Evolutionary conservation across 2,329 filamentous ascomycete species (phyloP).

Genomic region (Ciborinia camelliae): DNA sequence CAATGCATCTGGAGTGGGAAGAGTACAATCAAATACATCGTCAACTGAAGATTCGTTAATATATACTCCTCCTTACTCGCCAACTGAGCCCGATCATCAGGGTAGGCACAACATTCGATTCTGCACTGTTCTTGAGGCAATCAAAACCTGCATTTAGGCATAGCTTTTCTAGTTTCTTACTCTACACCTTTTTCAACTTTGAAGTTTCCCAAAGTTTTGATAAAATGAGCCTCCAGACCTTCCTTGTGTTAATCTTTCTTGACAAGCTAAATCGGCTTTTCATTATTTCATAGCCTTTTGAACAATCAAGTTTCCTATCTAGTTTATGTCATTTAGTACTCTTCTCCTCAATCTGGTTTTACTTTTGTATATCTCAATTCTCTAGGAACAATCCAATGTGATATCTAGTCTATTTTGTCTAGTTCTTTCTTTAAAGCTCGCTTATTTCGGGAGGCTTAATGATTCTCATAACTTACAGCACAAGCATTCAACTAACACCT

Average conservation of each 20-base stretch:
- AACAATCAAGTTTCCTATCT: neutral
- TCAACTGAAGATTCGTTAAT: slow-evolving; percentile 28
- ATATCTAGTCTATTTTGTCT: neutral
- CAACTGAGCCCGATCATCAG: slow-evolving; percentile 27
- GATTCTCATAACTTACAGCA: neutral
- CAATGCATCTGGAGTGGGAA: slow-evolving; percentile 38
- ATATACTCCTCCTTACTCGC: slow-evolving; percentile 32
- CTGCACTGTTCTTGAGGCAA: neutral
- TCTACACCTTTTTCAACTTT: neutral
- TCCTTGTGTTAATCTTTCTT: neutral
- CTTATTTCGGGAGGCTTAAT: neutral
- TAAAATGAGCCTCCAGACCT: neutral
- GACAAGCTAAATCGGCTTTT: neutral
- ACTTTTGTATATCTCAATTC: slow-evolving; percentile 14
- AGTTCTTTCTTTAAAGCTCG: neutral
- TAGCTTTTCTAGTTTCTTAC: neutral
- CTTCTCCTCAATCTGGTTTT: neutral
- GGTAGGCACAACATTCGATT: slow-evolving; percentile 19
- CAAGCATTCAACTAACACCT: neutral
- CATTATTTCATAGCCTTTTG: neutral
- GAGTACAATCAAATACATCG: slow-evolving; percentile 25
- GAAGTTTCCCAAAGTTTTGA: neutral
- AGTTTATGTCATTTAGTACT: neutral
- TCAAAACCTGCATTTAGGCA: neutral
- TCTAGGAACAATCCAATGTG: neutral